phyloP scores from a whole-genome alignment of 2,329 filamentous ascomycete genomes.

The Calonectria pseudoreteaudii region DNA sequence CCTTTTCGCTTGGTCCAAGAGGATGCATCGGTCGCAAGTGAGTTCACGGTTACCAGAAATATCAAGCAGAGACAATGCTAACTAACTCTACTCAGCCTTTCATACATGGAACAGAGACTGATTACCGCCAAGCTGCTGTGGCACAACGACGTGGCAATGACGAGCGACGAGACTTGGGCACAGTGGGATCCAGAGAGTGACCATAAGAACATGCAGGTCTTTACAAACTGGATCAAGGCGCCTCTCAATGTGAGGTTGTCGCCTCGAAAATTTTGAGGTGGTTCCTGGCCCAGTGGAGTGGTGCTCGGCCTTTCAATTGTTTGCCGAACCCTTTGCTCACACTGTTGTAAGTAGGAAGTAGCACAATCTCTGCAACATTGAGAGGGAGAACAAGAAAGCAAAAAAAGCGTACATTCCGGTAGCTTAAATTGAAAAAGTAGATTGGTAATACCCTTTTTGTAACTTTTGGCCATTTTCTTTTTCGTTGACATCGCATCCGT shows the following conservation, averaged over 20 bases:
- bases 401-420: not conserved
- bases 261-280: conserved; percentile 4
- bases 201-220: conserved; percentile 37
- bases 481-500: not conserved
- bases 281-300: not conserved
- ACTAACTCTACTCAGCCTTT: conserved; percentile 53
- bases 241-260: conserved; percentile 34
- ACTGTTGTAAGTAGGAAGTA: not conserved
- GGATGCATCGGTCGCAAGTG: conserved; percentile 58
- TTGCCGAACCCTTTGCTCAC: not conserved
- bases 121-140: conserved; percentile 60
- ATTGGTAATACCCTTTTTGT: not conserved
- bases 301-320: not conserved
- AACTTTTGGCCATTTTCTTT: not conserved
- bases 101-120: conserved; percentile 63
- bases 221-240: conserved; percentile 46
- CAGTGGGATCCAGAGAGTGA: conserved; percentile 42
- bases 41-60: not conserved
- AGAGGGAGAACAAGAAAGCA: too few relatives aligned
- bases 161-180: conserved; percentile 33
- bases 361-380: not conserved
- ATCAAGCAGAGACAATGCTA: conserved; percentile 5
- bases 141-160: conserved; percentile 57
- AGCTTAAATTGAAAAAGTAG: not conserved
- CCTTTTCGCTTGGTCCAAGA: conserved; percentile 60